phyloP scores from a whole-genome alignment of 192 early-diverging fungal genomes.

The Dissophora globulifera region DNA sequence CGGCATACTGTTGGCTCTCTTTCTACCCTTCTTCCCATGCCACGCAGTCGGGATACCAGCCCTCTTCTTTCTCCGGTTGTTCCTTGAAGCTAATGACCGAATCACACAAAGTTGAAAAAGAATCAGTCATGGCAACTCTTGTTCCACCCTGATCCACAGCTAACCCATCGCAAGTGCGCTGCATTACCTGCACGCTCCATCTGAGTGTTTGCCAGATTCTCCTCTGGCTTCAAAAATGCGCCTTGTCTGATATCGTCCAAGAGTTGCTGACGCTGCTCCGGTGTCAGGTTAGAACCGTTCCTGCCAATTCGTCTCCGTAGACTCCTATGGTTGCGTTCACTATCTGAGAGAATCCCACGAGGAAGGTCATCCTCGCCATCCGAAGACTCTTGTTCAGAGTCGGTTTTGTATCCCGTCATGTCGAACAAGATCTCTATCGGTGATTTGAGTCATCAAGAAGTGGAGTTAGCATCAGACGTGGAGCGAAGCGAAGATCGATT shows the following conservation, averaged over 20 bases:
- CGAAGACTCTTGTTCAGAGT: slow-evolving; percentile 41
- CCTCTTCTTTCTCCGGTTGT: slow-evolving; percentile 24
- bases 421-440: slow-evolving; percentile 52
- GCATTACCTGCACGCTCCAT: slow-evolving; percentile 31
- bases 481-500: too few relatives aligned
- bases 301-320: slow-evolving; percentile 34
- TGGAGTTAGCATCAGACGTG: too few relatives aligned
- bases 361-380: slow-evolving; percentile 44
- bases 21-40: slow-evolving; percentile 41
- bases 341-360: slow-evolving; percentile 45
- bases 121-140: too few relatives aligned
- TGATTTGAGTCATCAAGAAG: too few relatives aligned
- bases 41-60: slow-evolving; percentile 36
- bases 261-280: slow-evolving; percentile 43
- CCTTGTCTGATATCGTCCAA: slow-evolving; percentile 48
- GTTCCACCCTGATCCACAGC: too few relatives aligned
- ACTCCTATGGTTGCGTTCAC: slow-evolving; percentile 37
- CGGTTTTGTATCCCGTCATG: slow-evolving; percentile 64
- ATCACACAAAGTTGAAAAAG: neutral
- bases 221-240: slow-evolving; percentile 27
- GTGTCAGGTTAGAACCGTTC: slow-evolving; percentile 14
- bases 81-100: slow-evolving; percentile 20
- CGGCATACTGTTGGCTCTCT: slow-evolving; percentile 50
- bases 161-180: too few relatives aligned
- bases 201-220: slow-evolving; percentile 16